phyloP scores from a whole-genome alignment of 2,329 filamentous ascomycete genomes.

The Mycosphaerella sp. region DNA sequence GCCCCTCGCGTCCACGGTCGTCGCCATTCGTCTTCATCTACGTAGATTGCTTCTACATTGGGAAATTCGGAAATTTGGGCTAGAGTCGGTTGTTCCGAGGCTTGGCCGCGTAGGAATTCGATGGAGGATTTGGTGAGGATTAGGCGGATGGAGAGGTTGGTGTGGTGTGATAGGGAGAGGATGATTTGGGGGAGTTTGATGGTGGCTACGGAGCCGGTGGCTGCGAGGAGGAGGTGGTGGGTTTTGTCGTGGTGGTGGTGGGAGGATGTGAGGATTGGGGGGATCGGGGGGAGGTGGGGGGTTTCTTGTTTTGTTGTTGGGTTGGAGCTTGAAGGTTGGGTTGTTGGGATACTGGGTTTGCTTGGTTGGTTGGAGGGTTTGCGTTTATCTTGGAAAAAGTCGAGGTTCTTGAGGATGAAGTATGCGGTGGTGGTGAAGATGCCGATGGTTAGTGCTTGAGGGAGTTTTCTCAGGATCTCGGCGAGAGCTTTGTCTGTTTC shows the following conservation, averaged over 20 bases:
- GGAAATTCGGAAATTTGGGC: constrained; percentile 52
- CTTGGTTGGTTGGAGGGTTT: not conserved
- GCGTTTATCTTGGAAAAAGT: not conserved
- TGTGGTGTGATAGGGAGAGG: constrained; percentile 47
- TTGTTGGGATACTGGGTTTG: not conserved
- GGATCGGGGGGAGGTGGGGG: constrained; percentile 1
- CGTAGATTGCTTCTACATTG: constrained; percentile 74
- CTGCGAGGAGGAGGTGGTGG: constrained; percentile 58
- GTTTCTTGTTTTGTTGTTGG: not conserved
- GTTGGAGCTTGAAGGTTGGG: not conserved
- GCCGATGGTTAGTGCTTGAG: constrained; percentile 1
- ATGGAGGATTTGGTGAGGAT: constrained; percentile 68
- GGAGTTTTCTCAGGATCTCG: constrained; percentile 3
- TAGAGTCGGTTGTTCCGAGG: constrained; percentile 67
- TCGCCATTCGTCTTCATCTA: constrained; percentile 80
- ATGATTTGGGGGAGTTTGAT: constrained; percentile 61
- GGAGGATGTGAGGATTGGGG: constrained; percentile 29
- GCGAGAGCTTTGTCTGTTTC: constrained; percentile 16
- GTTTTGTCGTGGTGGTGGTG: constrained; percentile 45
- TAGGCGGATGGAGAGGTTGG: constrained; percentile 70
- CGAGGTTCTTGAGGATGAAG: not conserved
- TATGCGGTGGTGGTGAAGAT: not conserved
- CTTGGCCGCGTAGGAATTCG: constrained; percentile 71
- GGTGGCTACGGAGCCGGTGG: constrained; percentile 72
- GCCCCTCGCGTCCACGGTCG: constrained; percentile 69